phyloP scores from a whole-genome alignment of 139 green algal species.

The Gonium pectorale region DNA sequence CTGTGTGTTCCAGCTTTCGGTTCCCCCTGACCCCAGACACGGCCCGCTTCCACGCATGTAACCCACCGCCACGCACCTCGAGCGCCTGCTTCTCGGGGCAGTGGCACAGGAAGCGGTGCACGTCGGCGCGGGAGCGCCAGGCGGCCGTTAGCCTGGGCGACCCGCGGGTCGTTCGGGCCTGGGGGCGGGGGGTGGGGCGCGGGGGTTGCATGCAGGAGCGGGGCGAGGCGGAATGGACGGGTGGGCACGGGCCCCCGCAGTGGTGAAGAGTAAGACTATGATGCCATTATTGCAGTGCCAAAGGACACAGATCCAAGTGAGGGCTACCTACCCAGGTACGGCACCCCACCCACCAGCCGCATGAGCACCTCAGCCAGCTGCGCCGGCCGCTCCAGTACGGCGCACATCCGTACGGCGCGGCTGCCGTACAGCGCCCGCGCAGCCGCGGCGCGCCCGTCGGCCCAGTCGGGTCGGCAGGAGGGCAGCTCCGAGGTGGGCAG shows the following conservation, averaged over 20 bases:
- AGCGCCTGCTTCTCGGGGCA: conserved; percentile 2
- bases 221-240: not conserved
- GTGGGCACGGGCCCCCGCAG: not conserved
- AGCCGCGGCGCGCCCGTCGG: not conserved
- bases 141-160: conserved; percentile 4
- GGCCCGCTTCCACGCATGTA: not conserved
- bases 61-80: not conserved
- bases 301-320: too few relatives aligned
- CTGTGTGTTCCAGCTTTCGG: not conserved
- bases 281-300: not conserved
- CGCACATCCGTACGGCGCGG: not conserved
- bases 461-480: not conserved
- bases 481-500: not conserved
- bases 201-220: too few relatives aligned
- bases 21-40: not conserved
- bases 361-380: not conserved
- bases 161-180: not conserved
- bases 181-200: not conserved
- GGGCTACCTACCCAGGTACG: not conserved
- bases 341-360: not conserved
- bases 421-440: conserved; percentile 2
- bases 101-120: conserved; percentile 42
- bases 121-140: conserved; percentile 13
- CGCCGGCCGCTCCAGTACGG: not conserved
- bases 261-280: not conserved